Conservation (phyloP, 2,329 filamentous ascomycete genomes). For the Magnaporthiopsis rhizophila region DNA sequence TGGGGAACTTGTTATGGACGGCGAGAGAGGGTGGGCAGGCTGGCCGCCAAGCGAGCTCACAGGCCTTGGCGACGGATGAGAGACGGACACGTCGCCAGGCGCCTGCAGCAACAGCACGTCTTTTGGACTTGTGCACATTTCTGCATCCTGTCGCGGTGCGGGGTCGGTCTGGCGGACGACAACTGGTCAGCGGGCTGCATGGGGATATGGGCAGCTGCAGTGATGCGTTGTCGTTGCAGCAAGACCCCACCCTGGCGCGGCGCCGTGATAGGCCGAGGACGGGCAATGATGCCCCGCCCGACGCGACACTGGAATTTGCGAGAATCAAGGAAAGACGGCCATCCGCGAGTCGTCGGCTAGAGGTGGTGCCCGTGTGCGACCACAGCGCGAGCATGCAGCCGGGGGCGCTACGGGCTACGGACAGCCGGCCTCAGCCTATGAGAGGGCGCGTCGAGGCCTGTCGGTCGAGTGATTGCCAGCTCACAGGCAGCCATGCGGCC, state of each 20-base stretch:
- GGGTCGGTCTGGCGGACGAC: background rate
- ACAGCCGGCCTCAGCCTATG: slow-evolving; percentile 25
- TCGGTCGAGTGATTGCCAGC: slow-evolving; percentile 29
- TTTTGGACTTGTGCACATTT: background rate
- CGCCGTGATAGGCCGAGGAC: slow-evolving; percentile 32
- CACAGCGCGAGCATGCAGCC: slow-evolving; percentile 14
- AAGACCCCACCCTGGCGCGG: background rate
- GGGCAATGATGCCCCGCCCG: background rate
- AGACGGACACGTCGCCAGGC: slow-evolving; percentile 1
- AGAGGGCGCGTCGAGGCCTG: slow-evolving; percentile 23
- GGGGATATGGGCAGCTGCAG: slow-evolving; percentile 22
- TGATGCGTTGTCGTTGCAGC: slow-evolving; percentile 30
- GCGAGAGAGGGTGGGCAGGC: background rate
- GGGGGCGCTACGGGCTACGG: background rate
- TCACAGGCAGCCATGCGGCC: slow-evolving; percentile 31
- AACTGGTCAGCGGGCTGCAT: background rate
- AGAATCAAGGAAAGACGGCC: slow-evolving; percentile 28
- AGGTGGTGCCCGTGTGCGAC: slow-evolving; percentile 23
- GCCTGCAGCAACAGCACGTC: background rate
- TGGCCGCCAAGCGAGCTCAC: background rate
- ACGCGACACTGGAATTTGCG: slow-evolving; percentile 16
- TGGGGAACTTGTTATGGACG: too few species aligned
- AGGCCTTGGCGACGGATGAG: background rate
- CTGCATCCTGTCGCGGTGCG: background rate
- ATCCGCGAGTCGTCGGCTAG: background rate